A percentile compares a stretch with the other conserved stretches of the same genome.
Evolutionary conservation across 2,329 filamentous ascomycete species (phyloP).

Genomic region (Ceratocystis diversiconidia): DNA sequence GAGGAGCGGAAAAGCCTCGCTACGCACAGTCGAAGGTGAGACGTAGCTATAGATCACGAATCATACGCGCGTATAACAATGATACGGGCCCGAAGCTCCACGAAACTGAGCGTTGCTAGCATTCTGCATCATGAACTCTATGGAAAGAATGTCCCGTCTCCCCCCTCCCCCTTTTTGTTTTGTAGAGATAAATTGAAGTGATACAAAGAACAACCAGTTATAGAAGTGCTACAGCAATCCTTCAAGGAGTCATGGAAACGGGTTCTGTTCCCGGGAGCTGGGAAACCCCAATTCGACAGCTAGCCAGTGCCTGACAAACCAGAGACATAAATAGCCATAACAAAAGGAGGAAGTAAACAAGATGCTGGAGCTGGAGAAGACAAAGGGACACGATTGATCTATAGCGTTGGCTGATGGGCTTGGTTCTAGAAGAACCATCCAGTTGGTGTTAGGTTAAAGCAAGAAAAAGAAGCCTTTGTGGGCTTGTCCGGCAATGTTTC

Average conservation of each 20-base stretch:
- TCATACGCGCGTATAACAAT: too few relatives aligned
- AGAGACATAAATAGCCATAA: background rate
- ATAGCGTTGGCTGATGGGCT: background rate
- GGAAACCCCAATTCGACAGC: background rate
- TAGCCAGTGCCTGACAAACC: background rate
- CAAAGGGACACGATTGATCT: background rate
- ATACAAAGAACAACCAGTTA: background rate
- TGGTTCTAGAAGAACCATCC: background rate
- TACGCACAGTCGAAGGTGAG: constrained; percentile 1
- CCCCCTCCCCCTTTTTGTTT: background rate
- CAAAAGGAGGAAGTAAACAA: background rate
- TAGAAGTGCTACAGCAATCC: constrained; percentile 2
- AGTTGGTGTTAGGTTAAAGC: background rate
- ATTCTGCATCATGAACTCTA: background rate
- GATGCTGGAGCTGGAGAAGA: background rate
- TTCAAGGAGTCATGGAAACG: background rate
- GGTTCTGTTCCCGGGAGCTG: background rate
- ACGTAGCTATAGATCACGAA: background rate
- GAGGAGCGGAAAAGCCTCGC: background rate
- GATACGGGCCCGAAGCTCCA: too few relatives aligned
- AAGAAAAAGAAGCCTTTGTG: background rate
- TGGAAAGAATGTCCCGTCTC: background rate
- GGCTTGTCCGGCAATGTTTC: background rate
- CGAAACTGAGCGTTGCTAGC: background rate
- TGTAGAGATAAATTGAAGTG: background rate